Base-by-base conservation (phyloP, 768 basidiomycete genomes). In the Mycena kentingensis region DNA sequence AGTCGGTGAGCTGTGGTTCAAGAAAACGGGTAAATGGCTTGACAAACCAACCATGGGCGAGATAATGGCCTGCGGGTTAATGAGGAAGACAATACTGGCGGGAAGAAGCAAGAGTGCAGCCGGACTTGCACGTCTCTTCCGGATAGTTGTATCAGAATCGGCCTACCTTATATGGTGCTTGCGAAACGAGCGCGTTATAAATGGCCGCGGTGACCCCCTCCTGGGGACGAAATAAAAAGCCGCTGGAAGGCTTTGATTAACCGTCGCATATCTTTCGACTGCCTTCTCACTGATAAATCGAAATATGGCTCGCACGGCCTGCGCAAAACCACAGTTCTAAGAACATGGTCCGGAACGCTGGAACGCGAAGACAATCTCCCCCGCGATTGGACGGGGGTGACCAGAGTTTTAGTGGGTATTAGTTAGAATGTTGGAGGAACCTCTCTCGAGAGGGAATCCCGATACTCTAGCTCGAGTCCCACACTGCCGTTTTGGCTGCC, bases 381-480 rank as follows among this genome's bases (percentile, higher is more conserved):
- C 21, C 41, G 25, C 5, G 41, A 42, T 26, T 42, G 41, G 41
- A 52, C 54, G 0, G 43, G 39, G 16, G 46, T 31, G 39, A 35
- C 27, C 31, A 41, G 53, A 54, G 57, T 58, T 61, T 59, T 61
- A 59, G 60, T 61, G 57, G 60, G 60, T 61, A 58, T 57, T 26
- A 24, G 41, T 12, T 42, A 42, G 21, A n/a, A 42, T 22, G 41
- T 24, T 7, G 41, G 41, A 42, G 12, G 36, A n/a, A 26, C 37
- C 22, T 22, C n/a, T n/a, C n/a, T n/a, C n/a, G n/a, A n/a, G n/a
- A 10, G 37, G 10, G 37, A 7, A 24, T 42, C 41, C 21, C 22
- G 41, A 42, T 19, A 19, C 18, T 10, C 21, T 42, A 7, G 11
- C n/a, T 10, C 41, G 41, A 42, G 41, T 42, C 41, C 41, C 21